These are phyloP conservation scores for Amylostereum chailletii DNA, from an alignment of 1,284 basidiomycete species.

Conservation along the genomic window DNA sequence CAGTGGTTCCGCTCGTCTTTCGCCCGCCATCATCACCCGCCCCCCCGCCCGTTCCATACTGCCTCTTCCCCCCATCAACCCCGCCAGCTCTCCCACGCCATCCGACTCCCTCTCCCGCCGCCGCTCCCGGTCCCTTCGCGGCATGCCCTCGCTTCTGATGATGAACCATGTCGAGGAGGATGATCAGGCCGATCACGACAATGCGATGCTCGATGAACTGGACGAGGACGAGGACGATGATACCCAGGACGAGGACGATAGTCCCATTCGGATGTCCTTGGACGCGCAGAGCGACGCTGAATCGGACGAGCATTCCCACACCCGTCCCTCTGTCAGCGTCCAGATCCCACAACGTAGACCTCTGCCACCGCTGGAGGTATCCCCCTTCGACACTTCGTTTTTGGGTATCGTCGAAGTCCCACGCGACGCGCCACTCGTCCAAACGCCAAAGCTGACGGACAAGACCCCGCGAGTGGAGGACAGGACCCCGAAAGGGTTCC, in stretches of 20 bases:
- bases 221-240: constrained; percentile 29
- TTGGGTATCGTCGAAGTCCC: neutral
- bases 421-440: too few relatives aligned
- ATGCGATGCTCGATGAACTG: constrained; percentile 26
- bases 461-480: constrained; percentile 4
- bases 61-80: constrained; percentile 34
- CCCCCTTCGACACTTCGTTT: constrained; percentile 12
- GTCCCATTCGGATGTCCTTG: neutral
- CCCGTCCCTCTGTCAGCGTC: neutral
- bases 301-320: neutral
- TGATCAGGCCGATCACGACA: constrained; percentile 31
- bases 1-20: constrained; percentile 32
- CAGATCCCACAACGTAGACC: neutral
- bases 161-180: constrained; percentile 30
- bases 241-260: constrained; percentile 9
- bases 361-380: constrained; percentile 12
- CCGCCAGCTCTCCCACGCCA: constrained; percentile 18
- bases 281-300: constrained; percentile 9
- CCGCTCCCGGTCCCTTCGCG: constrained; percentile 27
- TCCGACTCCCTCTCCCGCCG: constrained; percentile 13
- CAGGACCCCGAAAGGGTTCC: constrained; percentile 5
- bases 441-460: neutral
- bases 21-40: constrained; percentile 40
- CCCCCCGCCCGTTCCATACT: constrained; percentile 40
- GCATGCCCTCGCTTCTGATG: constrained; percentile 37